These are phyloP conservation scores for Iris macrosiphon DNA, from an alignment of 106 monocot genomes.

Conservation along the genomic window DNA sequence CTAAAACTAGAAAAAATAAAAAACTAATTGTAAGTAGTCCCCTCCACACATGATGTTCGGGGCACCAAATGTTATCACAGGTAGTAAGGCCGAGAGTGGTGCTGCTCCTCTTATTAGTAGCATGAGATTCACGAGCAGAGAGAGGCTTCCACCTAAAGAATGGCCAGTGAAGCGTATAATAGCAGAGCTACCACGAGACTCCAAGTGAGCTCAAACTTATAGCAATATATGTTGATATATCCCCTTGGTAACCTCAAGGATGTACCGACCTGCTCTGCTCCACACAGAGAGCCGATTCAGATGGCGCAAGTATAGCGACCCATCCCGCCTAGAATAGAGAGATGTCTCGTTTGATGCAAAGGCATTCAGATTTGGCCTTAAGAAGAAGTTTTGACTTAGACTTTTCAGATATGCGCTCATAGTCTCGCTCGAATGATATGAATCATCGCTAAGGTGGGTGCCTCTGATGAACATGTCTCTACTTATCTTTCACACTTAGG, in stretches of 20 bases:
- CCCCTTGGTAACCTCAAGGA: conserved; percentile 18
- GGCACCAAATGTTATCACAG: conserved; percentile 28
- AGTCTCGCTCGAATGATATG: no score
- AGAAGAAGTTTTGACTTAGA: no score
- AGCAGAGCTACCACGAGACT: conserved; percentile 4
- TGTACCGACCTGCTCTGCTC: no score
- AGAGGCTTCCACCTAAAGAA: conserved; percentile 16
- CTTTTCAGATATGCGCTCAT: conserved; percentile 10
- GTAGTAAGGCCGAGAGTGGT: conserved; percentile 9
- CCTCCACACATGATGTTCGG: conserved; percentile 24
- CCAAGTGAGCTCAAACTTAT: conserved; percentile 9
- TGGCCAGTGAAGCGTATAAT: conserved; percentile 18
- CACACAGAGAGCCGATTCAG: no score
- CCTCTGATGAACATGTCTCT: no score
- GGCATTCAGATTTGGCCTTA: no score
- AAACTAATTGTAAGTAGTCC: conserved; percentile 21
- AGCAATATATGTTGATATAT: conserved; percentile 21
- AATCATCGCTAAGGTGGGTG: no score
- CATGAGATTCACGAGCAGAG: conserved; percentile 34
- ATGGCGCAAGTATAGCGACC: no score
- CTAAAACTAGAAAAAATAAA: no score
- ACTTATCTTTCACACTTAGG: no score
- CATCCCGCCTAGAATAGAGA: no score
- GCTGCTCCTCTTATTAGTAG: conserved; percentile 29
- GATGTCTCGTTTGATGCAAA: no score